Evolutionary conservation across 1,284 basidiomycete species (phyloP).

Genomic region (Ceratobasidium sp.): DNA sequence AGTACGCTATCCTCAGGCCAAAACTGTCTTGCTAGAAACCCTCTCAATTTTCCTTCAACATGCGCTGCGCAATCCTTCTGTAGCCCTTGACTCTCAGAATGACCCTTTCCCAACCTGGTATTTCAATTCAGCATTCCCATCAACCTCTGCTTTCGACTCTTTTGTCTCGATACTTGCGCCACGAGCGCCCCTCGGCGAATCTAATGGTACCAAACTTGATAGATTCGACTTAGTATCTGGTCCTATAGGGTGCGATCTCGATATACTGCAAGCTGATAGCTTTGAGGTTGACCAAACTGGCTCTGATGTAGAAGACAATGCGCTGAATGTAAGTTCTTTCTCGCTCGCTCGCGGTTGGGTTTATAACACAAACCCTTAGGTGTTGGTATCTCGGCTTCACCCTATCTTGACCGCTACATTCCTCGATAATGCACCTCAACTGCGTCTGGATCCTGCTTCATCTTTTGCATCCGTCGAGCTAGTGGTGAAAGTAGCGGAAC

Average conservation of each 20-base stretch:
- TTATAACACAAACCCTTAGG: constrained; percentile 36
- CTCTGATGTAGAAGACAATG: not conserved
- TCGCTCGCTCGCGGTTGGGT: constrained; percentile 36
- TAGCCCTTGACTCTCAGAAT: not conserved
- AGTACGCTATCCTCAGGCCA: constrained; percentile 40
- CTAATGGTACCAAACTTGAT: not conserved
- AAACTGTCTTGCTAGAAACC: constrained; percentile 48
- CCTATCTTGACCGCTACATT: constrained; percentile 82
- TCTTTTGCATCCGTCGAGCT: constrained; percentile 64
- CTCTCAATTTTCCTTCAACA: constrained; percentile 48
- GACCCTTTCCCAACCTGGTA: constrained; percentile 47
- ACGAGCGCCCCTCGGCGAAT: not conserved
- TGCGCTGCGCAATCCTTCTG: constrained; percentile 42
- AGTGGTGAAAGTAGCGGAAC: constrained; percentile 68
- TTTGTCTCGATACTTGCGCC: constrained; percentile 44
- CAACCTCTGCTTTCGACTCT: constrained; percentile 45
- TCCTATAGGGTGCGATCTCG: constrained; percentile 22
- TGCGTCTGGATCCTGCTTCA: constrained; percentile 73
- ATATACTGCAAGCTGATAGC: constrained; percentile 16
- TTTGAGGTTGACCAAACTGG: not conserved
- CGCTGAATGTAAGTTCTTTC: constrained; percentile 42
- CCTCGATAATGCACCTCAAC: constrained; percentile 81
- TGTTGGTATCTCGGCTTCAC: constrained; percentile 65
- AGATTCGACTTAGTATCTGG: constrained; percentile 8
- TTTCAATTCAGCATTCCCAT: constrained; percentile 48